These are phyloP conservation scores for Candida peoriensis DNA, from an alignment of 805 yeast species.

Conservation along the genomic window DNA sequence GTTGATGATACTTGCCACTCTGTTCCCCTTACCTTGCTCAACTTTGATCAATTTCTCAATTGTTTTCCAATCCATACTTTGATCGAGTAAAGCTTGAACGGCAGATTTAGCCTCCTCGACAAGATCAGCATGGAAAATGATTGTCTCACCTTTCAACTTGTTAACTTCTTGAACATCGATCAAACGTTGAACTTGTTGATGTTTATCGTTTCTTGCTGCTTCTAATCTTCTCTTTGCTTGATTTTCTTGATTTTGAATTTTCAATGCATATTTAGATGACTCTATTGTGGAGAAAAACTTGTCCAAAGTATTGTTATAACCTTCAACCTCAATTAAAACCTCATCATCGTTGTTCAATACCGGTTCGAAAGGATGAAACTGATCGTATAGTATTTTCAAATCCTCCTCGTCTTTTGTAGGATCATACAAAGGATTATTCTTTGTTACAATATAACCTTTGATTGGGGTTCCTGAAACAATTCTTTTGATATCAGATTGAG, in stretches of 20 bases:
- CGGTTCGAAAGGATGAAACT: slow-evolving; percentile 67
- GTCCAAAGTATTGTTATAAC: slow-evolving; percentile 82
- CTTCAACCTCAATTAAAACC: slow-evolving; percentile 42
- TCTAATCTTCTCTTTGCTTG: slow-evolving; percentile 70
- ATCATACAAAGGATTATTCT: slow-evolving; percentile 47
- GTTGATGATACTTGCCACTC: slow-evolving; percentile 55
- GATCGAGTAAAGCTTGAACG: slow-evolving; percentile 63
- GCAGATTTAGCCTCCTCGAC: slow-evolving; percentile 70
- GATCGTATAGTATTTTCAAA: slow-evolving; percentile 51
- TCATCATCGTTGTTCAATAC: slow-evolving; percentile 30
- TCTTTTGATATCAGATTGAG: slow-evolving; percentile 39
- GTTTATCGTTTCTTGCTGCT: slow-evolving; percentile 69
- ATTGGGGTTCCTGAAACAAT: slow-evolving; percentile 33
- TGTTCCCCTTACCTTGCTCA: slow-evolving; percentile 64
- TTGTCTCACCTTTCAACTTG: slow-evolving; percentile 64
- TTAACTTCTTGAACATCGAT: slow-evolving; percentile 58
- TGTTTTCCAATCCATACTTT: slow-evolving; percentile 92
- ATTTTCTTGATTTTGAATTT: slow-evolving; percentile 71
- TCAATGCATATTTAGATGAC: slow-evolving; percentile 68
- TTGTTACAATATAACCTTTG: slow-evolving; percentile 61
- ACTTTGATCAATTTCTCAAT: slow-evolving; percentile 69
- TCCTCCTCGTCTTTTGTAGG: slow-evolving; percentile 36
- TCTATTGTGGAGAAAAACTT: slow-evolving; percentile 80
- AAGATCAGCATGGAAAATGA: slow-evolving; percentile 60
- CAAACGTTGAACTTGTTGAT: slow-evolving; percentile 62